These are phyloP conservation scores for Pleodorina starrii DNA, from an alignment of 139 green algal genomes.

Conservation along the genomic window DNA sequence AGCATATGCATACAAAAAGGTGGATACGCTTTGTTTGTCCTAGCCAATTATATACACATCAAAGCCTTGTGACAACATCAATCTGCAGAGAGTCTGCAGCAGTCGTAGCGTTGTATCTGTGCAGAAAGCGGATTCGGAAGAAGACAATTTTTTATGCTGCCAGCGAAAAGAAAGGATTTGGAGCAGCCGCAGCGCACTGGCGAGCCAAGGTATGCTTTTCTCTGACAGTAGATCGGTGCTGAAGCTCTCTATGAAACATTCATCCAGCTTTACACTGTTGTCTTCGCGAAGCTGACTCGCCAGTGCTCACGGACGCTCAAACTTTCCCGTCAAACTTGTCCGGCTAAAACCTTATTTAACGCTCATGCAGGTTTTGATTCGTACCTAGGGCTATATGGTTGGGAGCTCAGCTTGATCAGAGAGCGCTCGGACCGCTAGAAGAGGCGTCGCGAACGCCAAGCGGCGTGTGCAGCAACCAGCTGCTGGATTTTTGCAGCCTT, in stretches of 20 bases:
- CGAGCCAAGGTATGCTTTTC: background rate
- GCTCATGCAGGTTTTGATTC: background rate
- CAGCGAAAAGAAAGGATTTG: background rate
- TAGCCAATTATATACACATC: too few species aligned
- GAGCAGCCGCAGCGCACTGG: background rate
- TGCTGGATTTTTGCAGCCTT: background rate
- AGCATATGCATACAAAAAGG: too few species aligned
- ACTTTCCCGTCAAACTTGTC: background rate
- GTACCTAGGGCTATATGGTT: background rate
- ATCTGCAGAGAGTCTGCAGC: too few species aligned
- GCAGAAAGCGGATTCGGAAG: too few species aligned
- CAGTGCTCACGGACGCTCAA: background rate
- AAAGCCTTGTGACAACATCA: too few species aligned
- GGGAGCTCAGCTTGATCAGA: background rate
- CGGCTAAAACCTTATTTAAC: background rate
- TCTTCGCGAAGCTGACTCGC: background rate
- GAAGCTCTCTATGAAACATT: background rate
- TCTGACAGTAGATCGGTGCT: background rate
- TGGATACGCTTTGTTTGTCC: too few species aligned
- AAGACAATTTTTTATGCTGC: too few species aligned
- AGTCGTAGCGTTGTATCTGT: too few species aligned
- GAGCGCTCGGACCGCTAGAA: background rate
- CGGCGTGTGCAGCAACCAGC: background rate
- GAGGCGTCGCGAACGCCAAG: background rate
- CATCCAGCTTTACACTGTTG: background rate